Base-by-base conservation (phyloP, 345 rosid species). In the Hibiscus syriacus region DNA sequence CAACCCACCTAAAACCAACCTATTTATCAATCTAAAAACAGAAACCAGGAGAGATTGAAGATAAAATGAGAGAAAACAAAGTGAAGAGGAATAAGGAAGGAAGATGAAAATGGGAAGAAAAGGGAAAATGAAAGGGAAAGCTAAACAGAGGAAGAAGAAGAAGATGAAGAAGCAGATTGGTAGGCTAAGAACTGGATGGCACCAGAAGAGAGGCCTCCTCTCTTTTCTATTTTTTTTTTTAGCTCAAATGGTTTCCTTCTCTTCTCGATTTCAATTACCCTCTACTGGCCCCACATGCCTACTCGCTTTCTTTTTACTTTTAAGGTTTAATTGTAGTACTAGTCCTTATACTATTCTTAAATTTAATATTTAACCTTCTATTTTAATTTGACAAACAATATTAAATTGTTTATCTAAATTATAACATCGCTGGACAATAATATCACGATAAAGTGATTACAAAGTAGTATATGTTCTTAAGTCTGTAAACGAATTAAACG, bases 101-200 rank as follows among this genome's bases (percentile, higher is more conserved):
- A 58, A 64, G 57, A 34, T 17, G n/a, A n/a, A n/a, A n/a, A n/a
- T n/a, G n/a, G n/a, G n/a, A n/a, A n/a, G n/a, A n/a, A n/a, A n/a
- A n/a, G n/a, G n/a, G 41, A 71, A 38, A 39, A 12, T 0, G 5
- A 43, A 23, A 50, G 27, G 57, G 77, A 59, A 62, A 63, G 77
- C 29, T 43, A 65, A 66, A 72, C 60, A 73, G 49, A 45, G 49
- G 49, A 45, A 57, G 38, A 45, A 8, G 48, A 27, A 14, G n/a
- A n/a, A n/a, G n/a, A n/a, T n/a, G n/a, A n/a, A n/a, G n/a, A n/a
- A n/a, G n/a, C n/a, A n/a, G 61, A 64, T 50, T 45, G 49, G 49
- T 49, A 48, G 53, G 72, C 62, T 61, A 56, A 68, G 64, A 52
- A 72, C 52, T 46, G 78, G 76, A 74, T 58, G 79, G 79, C 71